These are phyloP conservation scores for Lactifluus echinatus DNA, from an alignment of 768 basidiomycete genomes.

Conservation along the genomic window DNA sequence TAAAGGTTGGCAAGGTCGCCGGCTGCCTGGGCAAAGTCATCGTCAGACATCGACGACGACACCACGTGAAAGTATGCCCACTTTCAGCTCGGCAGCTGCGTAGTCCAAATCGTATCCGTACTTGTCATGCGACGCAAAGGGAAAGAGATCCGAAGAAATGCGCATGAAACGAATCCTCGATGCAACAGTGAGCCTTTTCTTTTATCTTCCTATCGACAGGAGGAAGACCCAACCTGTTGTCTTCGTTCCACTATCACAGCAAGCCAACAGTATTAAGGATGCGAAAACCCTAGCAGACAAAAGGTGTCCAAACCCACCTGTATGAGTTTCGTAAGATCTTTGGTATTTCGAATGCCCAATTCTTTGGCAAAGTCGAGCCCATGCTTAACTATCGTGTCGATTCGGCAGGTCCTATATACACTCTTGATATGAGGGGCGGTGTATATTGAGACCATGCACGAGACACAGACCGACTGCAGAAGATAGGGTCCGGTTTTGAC, in stretches of 20 bases:
- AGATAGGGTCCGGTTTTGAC: conserved; percentile 61
- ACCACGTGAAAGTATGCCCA: conserved; percentile 3
- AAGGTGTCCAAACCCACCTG: conserved; percentile 28
- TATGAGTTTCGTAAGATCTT: conserved; percentile 65
- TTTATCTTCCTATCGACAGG: neutral
- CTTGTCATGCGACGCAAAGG: conserved; percentile 74
- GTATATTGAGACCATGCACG: neutral
- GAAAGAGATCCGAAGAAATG: conserved; percentile 88
- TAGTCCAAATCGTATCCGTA: conserved; percentile 80
- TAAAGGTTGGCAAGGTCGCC: conserved; percentile 42
- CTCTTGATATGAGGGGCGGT: neutral
- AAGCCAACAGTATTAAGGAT: neutral
- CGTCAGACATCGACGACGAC: neutral
- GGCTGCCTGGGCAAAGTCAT: conserved; percentile 22
- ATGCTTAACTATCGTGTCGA: conserved; percentile 71
- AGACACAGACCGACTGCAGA: conserved; percentile 55
- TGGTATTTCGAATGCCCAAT: conserved; percentile 63
- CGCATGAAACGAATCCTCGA: conserved; percentile 75
- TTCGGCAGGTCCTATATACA: conserved; percentile 36
- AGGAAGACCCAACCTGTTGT: conserved; percentile 36
- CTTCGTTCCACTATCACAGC: conserved; percentile 71
- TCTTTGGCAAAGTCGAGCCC: conserved; percentile 79
- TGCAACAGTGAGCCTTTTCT: neutral
- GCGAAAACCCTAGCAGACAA: neutral
- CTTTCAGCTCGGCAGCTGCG: conserved; percentile 47